These are phyloP conservation scores for Emergomyces pasteurianus DNA, from an alignment of 2,329 filamentous ascomycete species.

Conservation along the genomic window DNA sequence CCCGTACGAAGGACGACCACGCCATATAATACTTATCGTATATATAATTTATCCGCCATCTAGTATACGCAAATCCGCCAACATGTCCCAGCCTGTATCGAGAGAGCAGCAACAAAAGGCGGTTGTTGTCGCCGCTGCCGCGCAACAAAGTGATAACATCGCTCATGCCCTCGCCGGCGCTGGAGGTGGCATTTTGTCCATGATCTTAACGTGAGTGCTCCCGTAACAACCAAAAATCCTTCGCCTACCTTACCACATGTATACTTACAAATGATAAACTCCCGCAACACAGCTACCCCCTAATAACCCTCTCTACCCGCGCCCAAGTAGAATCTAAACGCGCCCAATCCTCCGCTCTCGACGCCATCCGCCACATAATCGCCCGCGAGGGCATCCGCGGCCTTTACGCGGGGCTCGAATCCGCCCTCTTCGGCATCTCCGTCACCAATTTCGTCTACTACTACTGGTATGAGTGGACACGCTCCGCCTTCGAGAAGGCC, in stretches of 20 bases:
- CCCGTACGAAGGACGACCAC: background rate
- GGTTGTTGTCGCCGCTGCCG: conserved; percentile 46
- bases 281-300: conserved; percentile 57
- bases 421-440: conserved; percentile 91
- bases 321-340: conserved; percentile 96
- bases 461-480: conserved; percentile 99
- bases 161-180: conserved; percentile 88
- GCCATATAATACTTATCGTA: background rate
- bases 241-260: background rate
- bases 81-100: conserved; percentile 30
- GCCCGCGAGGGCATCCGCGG: conserved; percentile 81
- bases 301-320: conserved; percentile 93
- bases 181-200: conserved; percentile 86
- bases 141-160: conserved; percentile 90
- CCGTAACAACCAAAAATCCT: background rate
- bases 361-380: conserved; percentile 75
- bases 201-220: conserved; percentile 69
- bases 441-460: conserved; percentile 99
- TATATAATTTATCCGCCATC: background rate
- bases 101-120: conserved; percentile 26
- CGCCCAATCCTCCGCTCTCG: conserved; percentile 70
- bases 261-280: background rate
- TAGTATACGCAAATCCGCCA: background rate
- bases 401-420: conserved; percentile 86
- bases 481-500: conserved; percentile 66